Base-by-base conservation (phyloP, 2,329 filamentous ascomycete species). In the Botryotinia globosa region DNA sequence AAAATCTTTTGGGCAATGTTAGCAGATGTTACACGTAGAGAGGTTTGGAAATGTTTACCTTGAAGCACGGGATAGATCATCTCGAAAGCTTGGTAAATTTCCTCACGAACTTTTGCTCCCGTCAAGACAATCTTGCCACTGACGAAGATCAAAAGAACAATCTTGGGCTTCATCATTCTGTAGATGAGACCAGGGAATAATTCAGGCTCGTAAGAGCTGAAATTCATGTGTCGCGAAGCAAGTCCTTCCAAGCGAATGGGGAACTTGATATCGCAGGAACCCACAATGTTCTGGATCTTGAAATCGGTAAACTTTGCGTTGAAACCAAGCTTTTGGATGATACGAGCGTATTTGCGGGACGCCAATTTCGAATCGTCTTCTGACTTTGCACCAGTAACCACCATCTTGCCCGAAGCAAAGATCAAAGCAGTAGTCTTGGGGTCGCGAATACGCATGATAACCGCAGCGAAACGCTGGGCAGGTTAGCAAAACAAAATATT, bases 141-240 rank as follows among this genome's bases (percentile, higher is more conserved):
- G 80, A 98, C 95, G 85, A 98, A 98, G 83, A 99, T 98, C 81
- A 98, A 86, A 39, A 98, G 90, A 71, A 98, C 95, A 78, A 98
- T 97, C 90, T 98, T 98, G 32, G 96, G 96, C 87, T 98, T 98
- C 87, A 98, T 98, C 96, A 99, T 99, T 83, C 96, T 94, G 85
- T 99, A 99, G 85, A 99, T 99, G 69, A 99, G 91, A 89, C 96
- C 96, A 80, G 96, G 96, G 89, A 98, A 99, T 82, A 99, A 84
- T 82, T 99, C 96, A 77, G 96, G 96, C 84, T 99, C 96, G 84
- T 99, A 99, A 73, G 94, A 98, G 84, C 93, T 97, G 90, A 98
- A 99, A 85, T 97, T 97, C 87, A 98, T 95, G 88, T 99, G 96
- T 84, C 94, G 94, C 78, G 92, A 96, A 25, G 96, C 96, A 82